A percentile compares a stretch with the other conserved stretches of the same genome.
Conservation (phyloP, 164 flowering plant species). For the Tetrastigma voinierianum region DNA sequence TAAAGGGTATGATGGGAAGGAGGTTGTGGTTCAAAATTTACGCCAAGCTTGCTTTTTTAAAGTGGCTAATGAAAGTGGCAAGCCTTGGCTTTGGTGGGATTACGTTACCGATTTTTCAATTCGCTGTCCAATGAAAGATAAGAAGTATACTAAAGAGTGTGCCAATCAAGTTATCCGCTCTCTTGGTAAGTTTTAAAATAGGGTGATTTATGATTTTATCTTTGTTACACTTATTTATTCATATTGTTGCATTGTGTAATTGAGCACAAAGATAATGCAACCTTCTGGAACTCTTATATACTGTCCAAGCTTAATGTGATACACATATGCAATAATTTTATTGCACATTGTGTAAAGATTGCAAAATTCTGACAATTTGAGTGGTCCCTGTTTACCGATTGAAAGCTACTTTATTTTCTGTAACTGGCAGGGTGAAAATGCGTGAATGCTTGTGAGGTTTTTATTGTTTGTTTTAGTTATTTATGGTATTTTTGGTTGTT, state of each 20-base stretch:
- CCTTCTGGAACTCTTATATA: too few species aligned
- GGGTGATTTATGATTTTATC: neutral
- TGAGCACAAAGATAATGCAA: too few species aligned
- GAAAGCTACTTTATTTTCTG: neutral
- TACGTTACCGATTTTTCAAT: constrained; percentile 90
- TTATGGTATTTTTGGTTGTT: too few species aligned
- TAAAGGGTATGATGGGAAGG: constrained; percentile 89
- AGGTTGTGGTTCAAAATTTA: constrained; percentile 86
- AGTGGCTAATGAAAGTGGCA: constrained; percentile 80
- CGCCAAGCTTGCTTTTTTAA: constrained; percentile 83
- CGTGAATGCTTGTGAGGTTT: too few species aligned
- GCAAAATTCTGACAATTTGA: too few species aligned
- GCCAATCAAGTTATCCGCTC: constrained; percentile 78
- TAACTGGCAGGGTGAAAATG: neutral
- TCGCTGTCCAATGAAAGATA: constrained; percentile 94
- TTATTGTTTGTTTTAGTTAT: too few species aligned
- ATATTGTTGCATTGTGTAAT: neutral
- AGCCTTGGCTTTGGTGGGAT: constrained; percentile 99
- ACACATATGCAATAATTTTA: too few species aligned
- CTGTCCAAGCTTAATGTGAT: too few species aligned
- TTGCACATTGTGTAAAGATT: too few species aligned
- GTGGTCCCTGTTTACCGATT: too few species aligned
- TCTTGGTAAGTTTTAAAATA: constrained; percentile 53
- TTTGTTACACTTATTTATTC: neutral
- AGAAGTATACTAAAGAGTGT: constrained; percentile 82